Base-by-base conservation (phyloP, 106 monocot species). In the Platanthera guangdongensis region DNA sequence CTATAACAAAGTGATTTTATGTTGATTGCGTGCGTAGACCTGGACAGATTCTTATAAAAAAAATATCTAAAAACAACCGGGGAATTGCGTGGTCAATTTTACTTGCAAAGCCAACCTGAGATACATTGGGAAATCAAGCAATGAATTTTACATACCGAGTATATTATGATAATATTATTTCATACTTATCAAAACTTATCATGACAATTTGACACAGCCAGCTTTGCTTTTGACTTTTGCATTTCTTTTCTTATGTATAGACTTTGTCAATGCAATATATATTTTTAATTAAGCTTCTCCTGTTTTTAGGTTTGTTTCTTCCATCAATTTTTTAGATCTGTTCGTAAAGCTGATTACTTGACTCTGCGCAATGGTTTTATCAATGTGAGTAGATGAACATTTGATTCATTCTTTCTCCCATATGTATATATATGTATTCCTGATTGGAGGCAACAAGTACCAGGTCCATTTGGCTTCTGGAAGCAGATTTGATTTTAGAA, bases 341-440 rank as follows among this genome's bases (percentile, higher is more conserved):
- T 89, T 74, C 79, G 82, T 16, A 89, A 84, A 52, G 81, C 84
- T 51, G 89, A 89, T 77, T 89, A 89, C 77, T 15, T 86, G 39
- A 74, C 83, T 59, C 64, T 89, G 75, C 81, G 89, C 15, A 81
- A 89, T 75, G 89, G 89, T 47, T 89, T 89, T 74, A 86, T 89
- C 59, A 81, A 39, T 60, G 88, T 89, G 50, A 80, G 88, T 55
- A 74, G 54, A 52, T 7, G 63, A 32, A 25, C 51, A 30, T 72
- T 13, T 51, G 16, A 72, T 72, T 19, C 67, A 53, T 48, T 47
- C n/a, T 9, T 70, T 47, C 18, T 65, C 0, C 18, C 9, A 8
- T 25, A n/a, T 52, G 15, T 10, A 57, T 59, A 57, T 7, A 57
- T 57, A 28, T 49, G 50, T 52, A 9, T 59, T 12, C 6, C 60